Base-by-base conservation (phyloP, 306 rosid species). In the Corylus americana region DNA sequence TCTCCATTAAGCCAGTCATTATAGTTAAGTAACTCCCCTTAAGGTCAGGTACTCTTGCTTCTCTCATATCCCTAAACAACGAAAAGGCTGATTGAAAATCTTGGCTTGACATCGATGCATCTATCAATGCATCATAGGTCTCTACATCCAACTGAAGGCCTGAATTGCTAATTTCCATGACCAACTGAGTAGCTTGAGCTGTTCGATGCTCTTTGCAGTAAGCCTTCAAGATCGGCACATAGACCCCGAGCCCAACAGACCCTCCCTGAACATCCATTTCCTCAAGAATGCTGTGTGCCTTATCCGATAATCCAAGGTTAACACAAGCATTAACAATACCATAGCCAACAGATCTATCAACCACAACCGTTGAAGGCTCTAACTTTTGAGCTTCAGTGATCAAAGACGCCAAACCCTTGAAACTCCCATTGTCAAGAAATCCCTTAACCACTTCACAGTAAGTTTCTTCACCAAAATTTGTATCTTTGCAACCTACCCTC, bases 1-100 rank as follows among this genome's bases (percentile, higher is more conserved):
- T 93, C 87, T 93, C 99, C 98, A 93, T 91, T 77, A 95, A 89
- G 86, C 97, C 93, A 12, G 98, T 95, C 99, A 95, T 95, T 70
- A 95, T 89, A 58, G 97, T 95, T 17, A 95, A 77, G 86, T 93
- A 95, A 86, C 96, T 90, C 66, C 90, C 96, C 76, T 93, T 93
- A 90, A 90, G 92, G 76, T 91, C 93, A 35, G 83, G 77, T 75
- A 85, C 22, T 86, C 98, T 90, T 47, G 90, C 92, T 63, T 89
- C 97, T 81, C 98, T 90, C 99, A 95, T 90, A 81, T 87, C 95
- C 87, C 97, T 91, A 73, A 89, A 95, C 88, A 93, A 80, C 16
- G 96, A 74, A 79, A 95, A 89, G 3, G 97, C 97, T 8, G 98
- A 95, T 76, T 88, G 96, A 81, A 91, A 95, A 84, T 95, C 99